Evolutionary conservation across 1,284 basidiomycete species (phyloP), one percentile per base, ranked within the genome.

Genomic region (Boletus sp.): DNA sequence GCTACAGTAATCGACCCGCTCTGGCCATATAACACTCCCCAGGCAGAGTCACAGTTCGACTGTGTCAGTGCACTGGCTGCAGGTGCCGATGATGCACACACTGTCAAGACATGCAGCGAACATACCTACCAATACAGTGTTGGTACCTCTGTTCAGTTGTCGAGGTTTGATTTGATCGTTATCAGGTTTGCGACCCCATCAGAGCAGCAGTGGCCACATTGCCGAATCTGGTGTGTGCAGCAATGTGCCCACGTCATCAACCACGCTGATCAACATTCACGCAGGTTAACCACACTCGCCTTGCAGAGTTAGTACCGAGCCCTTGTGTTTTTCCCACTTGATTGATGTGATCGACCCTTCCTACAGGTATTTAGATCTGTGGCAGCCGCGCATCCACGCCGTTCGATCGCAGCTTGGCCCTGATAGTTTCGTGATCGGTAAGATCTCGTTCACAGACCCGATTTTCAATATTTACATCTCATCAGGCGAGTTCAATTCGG

Each of bases 401-500:
- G 77, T 83, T 14, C 76, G 81, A 38, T 70, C 76, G 35, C 75
- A 78, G 54, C 74, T 82, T 6, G 82, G 82, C 1, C 73, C 77
- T 8, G 75, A 82, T 56, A 68, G 76, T 10, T 83, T 83, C 58
- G 69, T 79, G 37, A 80, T 83, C 58, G 81, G 81, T 81, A 60
- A 44, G 65, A 30, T 10, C 31, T 10, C 19, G 13, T 25, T 52
- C 14, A 23, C 16, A 17, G 52, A 28, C 37, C 16, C 14, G 37
- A 35, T 21, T 17, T 40, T 44, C 16, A 6, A 7, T 57, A 21
- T 48, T 59, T 4, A 52, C 35, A 35, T 13, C 4, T 28, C 37
- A 19, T 7, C 28, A 81, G 82, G 82, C 9, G 81, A 83, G 70
- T 83, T 81, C 64, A 83, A 81, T 59, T 83, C 81, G 1, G 80